Base-by-base conservation (phyloP, 1,139 yeast species). In the Arxiozyma telluris region DNA sequence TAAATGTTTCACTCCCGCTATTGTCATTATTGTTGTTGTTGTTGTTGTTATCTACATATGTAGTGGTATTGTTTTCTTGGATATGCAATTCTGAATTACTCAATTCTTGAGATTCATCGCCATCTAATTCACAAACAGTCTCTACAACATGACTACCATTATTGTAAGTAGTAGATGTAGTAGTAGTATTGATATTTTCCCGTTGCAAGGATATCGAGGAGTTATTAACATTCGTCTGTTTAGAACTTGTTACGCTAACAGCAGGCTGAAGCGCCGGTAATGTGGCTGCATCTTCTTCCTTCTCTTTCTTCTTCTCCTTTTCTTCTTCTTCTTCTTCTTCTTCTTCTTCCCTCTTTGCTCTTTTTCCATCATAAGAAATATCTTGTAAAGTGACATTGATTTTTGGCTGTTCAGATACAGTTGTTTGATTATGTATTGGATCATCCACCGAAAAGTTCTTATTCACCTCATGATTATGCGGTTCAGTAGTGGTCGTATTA, bases 211-310 rank as follows among this genome's bases (percentile, higher is more conserved):
- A 38, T 17, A 21, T 20, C 9, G 47, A 39, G 18, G 47, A 47
- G 15, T 41, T 20, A 18, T 11, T 23, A 21, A 30, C 30, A n/a
- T 15, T 44, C 12, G 49, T 50, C 21, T 53, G 54, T 44, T 57
- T 64, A 4, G 60, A 54, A 44, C 66, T 62, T 5, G 60, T 58
- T 4, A 64, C 64, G 23, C 62, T 64, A 1, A 64, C 64, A 11
- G 68, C 67, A 11, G 68, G 68, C 51, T 64, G 64, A 39, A 64
- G 50, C 2, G 60, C 49, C 3, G 64, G 58, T 22, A 53, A 41
- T 15, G 38, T 53, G 3, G 45, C 38, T 30, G 12, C 18, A 21
- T 44, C 11, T 22, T 34, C 39, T 6, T 34, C 39, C 12, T 34
- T 34, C 3, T 34, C n/a, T 6, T 6, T 8, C 25, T 23, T 15